Evolutionary conservation across 108 stramenopile species (phyloP).

Genomic region (Conticribra guillardii): DNA sequence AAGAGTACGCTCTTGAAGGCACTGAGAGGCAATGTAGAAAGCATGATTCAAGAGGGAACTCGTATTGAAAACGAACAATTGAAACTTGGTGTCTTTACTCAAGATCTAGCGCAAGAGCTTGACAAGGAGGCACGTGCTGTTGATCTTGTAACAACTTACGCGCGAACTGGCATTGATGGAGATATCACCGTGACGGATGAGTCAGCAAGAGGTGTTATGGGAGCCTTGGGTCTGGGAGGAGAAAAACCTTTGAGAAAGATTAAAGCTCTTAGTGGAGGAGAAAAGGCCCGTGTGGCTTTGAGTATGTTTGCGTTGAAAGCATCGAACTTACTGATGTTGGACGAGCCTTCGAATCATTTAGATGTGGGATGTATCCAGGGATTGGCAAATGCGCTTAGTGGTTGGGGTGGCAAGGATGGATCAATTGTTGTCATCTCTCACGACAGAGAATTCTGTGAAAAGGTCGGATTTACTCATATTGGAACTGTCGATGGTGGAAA

Average conservation of each 20-base stretch:
- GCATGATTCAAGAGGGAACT: conserved; percentile 67
- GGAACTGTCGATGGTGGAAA: conserved; percentile 81
- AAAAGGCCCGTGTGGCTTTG: conserved; percentile 86
- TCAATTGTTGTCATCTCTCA: conserved; percentile 92
- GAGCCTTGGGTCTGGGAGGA: conserved; percentile 76
- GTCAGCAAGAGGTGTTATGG: conserved; percentile 77
- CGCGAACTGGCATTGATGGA: conserved; percentile 69
- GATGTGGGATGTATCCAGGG: conserved; percentile 61
- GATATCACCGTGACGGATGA: conserved; percentile 76
- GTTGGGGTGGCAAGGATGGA: conserved; percentile 83
- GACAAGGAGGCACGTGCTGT: conserved; percentile 70
- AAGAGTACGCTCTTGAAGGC: conserved; percentile 87
- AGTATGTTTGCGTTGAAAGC: conserved; percentile 86
- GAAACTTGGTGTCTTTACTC: conserved; percentile 74
- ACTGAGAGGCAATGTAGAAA: conserved; percentile 76
- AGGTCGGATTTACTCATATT: conserved; percentile 88
- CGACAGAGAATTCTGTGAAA: conserved; percentile 90
- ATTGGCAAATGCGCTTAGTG: conserved; percentile 69
- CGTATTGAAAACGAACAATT: conserved; percentile 73
- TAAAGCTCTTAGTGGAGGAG: conserved; percentile 73
- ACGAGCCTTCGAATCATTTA: conserved; percentile 38
- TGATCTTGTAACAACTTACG: conserved; percentile 77
- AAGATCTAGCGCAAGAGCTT: conserved; percentile 92
- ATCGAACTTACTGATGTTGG: conserved; percentile 72
- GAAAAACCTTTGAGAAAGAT: conserved; percentile 79